Conservation (phyloP, 495 filamentous ascomycete genomes). For the Neurospora terricola region DNA sequence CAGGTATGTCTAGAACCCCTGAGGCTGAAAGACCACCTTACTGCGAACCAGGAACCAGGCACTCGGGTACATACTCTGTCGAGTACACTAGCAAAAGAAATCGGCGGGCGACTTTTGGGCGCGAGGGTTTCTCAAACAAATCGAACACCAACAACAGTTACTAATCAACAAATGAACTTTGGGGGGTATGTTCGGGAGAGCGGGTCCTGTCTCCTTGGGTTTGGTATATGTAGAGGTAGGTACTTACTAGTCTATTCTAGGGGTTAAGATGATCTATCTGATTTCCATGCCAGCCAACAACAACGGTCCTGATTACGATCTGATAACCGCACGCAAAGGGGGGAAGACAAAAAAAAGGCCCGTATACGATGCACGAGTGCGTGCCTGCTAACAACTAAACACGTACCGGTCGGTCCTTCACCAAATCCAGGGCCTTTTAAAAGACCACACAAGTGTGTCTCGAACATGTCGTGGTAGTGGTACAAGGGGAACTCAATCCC, state of each 20-base stretch:
- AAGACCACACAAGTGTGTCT: slow-evolving; percentile 46
- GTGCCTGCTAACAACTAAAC: not conserved
- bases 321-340: not conserved
- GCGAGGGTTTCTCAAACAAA: not conserved
- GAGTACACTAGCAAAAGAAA: not conserved
- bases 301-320: not conserved
- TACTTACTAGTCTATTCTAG: not conserved
- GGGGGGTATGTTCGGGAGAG: not conserved
- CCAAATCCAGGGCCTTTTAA: not conserved
- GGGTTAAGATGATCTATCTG: not conserved
- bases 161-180: not conserved
- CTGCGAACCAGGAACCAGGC: not conserved
- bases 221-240: not conserved
- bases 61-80: not conserved
- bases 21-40: not conserved
- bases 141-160: not conserved
- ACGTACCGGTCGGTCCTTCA: not conserved
- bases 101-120: not conserved
- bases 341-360: not conserved
- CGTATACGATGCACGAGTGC: not conserved
- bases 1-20: not conserved
- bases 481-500: slow-evolving; percentile 62
- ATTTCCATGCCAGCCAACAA: not conserved
- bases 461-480: slow-evolving; percentile 45
- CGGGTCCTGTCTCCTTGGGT: not conserved